These are phyloP conservation scores for Saccharum hybrid DNA, from an alignment of 202 grass and related monocot species.

Conservation along the genomic window DNA sequence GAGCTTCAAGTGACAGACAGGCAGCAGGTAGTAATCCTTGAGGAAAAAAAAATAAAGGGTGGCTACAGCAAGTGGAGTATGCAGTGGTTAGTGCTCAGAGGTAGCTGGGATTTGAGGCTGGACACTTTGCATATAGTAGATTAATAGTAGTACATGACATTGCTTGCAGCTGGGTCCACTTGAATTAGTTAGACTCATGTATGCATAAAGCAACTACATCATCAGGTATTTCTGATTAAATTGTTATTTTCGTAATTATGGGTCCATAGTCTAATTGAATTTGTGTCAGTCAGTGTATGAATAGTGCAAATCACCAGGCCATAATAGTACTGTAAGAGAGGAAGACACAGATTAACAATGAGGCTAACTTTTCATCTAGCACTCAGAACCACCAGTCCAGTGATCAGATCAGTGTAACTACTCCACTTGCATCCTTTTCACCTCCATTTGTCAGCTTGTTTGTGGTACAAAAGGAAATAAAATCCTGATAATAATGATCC, in stretches of 20 bases:
- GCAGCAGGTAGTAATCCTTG: neutral
- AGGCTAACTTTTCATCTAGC: neutral
- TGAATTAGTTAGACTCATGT: constrained; percentile 3
- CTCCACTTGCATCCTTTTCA: neutral
- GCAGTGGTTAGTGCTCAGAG: constrained; percentile 9
- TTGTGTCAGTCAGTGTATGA: neutral
- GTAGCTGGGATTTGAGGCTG: constrained; percentile 2
- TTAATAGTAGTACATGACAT: neutral
- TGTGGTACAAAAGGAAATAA: neutral
- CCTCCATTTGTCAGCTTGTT: neutral
- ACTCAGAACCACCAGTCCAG: neutral
- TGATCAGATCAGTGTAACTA: neutral
- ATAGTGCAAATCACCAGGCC: neutral
- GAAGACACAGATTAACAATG: neutral
- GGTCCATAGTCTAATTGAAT: neutral
- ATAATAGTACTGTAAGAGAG: neutral
- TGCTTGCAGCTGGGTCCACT: constrained; percentile 3
- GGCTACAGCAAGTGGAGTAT: neutral
- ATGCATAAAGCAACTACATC: neutral
- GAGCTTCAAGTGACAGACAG: constrained; percentile 52
- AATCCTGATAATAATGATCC: neutral
- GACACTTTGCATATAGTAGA: neutral
- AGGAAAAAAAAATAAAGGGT: neutral
- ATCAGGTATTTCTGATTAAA: neutral
- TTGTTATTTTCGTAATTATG: neutral